Percentiles rank a stretch among this genome's conserved stretches.
phyloP scores from a whole-genome alignment of 2,329 filamentous ascomycete genomes.

The Fusarium solani-melongenae region DNA sequence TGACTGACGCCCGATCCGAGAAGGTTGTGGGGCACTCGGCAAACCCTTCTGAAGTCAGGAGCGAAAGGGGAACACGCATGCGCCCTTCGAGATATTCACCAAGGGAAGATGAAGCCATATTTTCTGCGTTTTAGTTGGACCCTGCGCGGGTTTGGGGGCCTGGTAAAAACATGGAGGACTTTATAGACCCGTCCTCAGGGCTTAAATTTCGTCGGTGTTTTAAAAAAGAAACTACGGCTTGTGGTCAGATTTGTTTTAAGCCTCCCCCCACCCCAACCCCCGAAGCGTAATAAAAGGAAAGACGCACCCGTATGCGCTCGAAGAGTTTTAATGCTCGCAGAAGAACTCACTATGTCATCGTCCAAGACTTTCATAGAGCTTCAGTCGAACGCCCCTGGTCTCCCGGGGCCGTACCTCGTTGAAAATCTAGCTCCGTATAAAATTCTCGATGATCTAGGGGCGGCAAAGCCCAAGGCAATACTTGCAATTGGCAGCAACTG shows the following conservation, averaged over 20 bases:
- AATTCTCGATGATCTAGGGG: background rate
- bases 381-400: constrained; percentile 2
- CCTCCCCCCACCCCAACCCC: background rate
- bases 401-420: constrained; percentile 7
- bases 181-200: background rate
- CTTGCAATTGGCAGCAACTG: background rate
- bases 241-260: background rate
- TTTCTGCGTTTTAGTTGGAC: background rate
- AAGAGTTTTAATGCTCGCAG: background rate
- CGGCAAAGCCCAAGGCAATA: background rate
- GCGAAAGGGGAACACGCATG: background rate
- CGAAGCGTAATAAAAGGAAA: background rate
- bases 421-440: constrained; percentile 1
- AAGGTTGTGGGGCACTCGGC: constrained; percentile 6
- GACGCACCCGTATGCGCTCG: background rate
- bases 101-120: background rate
- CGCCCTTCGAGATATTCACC: constrained; percentile 7
- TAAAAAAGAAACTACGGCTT: background rate
- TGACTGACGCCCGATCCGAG: background rate
- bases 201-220: background rate
- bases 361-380: constrained; percentile 4
- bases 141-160: background rate
- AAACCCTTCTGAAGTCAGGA: constrained; percentile 17
- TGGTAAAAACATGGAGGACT: background rate
- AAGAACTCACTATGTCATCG: background rate